A percentile compares a stretch with the other conserved stretches of the same genome.
Conservation (phyloP, 768 basidiomycete species). For the Leccinum variicolor region DNA sequence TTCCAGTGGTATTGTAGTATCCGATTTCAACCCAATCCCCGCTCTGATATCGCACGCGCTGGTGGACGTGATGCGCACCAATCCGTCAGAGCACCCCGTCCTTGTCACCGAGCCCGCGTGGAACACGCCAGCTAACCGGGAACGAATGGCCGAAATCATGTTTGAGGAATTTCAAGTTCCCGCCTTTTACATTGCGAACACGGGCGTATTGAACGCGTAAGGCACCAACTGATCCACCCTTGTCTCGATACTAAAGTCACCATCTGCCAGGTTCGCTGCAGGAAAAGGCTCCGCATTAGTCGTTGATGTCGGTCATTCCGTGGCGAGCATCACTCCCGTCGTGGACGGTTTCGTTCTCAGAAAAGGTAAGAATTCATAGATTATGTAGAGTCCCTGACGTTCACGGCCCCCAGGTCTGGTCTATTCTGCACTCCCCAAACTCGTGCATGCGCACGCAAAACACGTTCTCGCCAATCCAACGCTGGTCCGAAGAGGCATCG, state of each 20-base stretch:
- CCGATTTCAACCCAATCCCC: conserved; percentile 73
- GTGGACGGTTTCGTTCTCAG: conserved; percentile 97
- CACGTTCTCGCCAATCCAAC: conserved; percentile 56
- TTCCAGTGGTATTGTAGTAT: conserved; percentile 41
- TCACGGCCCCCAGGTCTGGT: conserved; percentile 57
- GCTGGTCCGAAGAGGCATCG: conserved; percentile 52
- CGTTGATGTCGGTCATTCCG: conserved; percentile 87
- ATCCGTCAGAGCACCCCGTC: conserved; percentile 83
- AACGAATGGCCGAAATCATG: conserved; percentile 95
- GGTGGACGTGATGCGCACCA: conserved; percentile 70
- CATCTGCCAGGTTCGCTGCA: conserved; percentile 76
- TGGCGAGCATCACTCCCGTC: conserved; percentile 90
- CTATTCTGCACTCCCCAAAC: conserved; percentile 69
- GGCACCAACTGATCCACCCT: conserved; percentile 22
- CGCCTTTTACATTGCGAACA: conserved; percentile 95
- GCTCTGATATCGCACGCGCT: conserved; percentile 74
- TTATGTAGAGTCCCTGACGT: neutral
- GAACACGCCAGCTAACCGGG: conserved; percentile 91
- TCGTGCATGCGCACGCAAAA: conserved; percentile 78
- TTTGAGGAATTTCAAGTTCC: conserved; percentile 95
- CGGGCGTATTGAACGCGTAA: conserved; percentile 90
- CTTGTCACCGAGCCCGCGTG: conserved; percentile 94
- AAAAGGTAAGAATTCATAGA: conserved; percentile 57
- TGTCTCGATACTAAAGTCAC: conserved; percentile 11
- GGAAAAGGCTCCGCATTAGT: conserved; percentile 97